Evolutionary conservation across 176 grass and related monocot species (phyloP), one percentile per base, ranked within the genome.

Genomic region (Urochloa ruziziensis): DNA sequence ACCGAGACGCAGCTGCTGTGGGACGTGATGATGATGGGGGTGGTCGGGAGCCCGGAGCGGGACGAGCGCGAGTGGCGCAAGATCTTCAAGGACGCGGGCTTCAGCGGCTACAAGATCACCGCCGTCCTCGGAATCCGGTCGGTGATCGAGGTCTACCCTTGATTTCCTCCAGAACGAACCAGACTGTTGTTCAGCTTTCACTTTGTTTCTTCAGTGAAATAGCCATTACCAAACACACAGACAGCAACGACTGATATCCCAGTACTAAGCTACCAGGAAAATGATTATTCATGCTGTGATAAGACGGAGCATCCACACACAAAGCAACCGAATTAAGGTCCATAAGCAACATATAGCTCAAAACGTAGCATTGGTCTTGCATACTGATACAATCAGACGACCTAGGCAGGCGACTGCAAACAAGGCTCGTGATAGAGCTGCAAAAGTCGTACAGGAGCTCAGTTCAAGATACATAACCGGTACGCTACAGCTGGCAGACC

Each of bases 131-230:
- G 78, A 5, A 49, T 91, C 34, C 60, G 91, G n/a, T 90, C 89
- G 9, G 67, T 97, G 13, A 89, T 97, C 34, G 86, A 94, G 77
- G 70, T 90, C 2, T 94, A 91, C 62, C 88, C 82, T 19, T 93
- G 64, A 68, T 82, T 40, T 56, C 47, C 0, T 74, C 14, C 7
- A 0, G 7, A 51, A n/a, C 51, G 36, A 53, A 1, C 3, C 17
- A 30, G 71, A 23, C 48, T 7, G 16, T 52, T 7, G 16, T 52
- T 49, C 70, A 3, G 42, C 27, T 46, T 18, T 18, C 43, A 51
- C 46, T 1, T 9, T 52, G 46, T 73, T 62, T 42, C 56, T 44
- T 62, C 58, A 46, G 39, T 62, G 5, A 17, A 27, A 48, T 30
- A 18, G 42, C n/a, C 16, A 47, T 27, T 48, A 17, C 34, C 10